A percentile compares a stretch with the other conserved stretches of the same genome.
Evolutionary conservation across 225 moss, liverwort and hornwort species (phyloP).

Genomic region (Thuidium tamariscinum): DNA sequence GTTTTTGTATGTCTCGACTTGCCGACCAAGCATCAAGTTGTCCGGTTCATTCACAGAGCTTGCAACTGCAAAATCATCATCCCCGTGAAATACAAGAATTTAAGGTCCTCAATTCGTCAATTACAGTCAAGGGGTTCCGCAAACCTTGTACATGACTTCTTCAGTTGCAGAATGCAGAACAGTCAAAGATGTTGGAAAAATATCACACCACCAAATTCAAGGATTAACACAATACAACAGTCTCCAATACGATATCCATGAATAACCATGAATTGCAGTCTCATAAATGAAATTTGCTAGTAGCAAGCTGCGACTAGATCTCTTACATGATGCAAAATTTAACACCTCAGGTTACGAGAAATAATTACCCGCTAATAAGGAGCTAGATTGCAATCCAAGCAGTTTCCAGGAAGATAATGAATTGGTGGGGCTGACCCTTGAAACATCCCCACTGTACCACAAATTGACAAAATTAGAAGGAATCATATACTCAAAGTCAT

Average conservation of each 20-base stretch:
- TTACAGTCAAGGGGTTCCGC: neutral
- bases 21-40: slow-evolving; percentile 44
- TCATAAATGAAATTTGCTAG: neutral
- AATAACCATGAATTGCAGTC: neutral
- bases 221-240: neutral
- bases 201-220: neutral
- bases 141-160: neutral
- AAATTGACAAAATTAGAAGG: neutral
- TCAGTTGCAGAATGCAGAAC: neutral
- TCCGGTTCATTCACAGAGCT: slow-evolving; percentile 70
- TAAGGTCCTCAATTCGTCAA: neutral
- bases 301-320: neutral
- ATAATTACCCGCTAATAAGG: slow-evolving; percentile 51
- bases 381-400: slow-evolving; percentile 66
- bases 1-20: slow-evolving; percentile 1
- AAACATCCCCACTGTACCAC: slow-evolving; percentile 61
- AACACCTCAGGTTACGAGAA: neutral
- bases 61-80: slow-evolving; percentile 26
- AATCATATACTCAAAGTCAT: neutral
- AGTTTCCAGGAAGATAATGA: slow-evolving; percentile 68
- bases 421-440: slow-evolving; percentile 45
- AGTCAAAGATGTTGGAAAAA: neutral
- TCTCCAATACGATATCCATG: neutral
- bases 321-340: neutral
- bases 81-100: neutral